phyloP scores from a whole-genome alignment of 2,329 filamentous ascomycete species.

The Fusarium gaditjirri region DNA sequence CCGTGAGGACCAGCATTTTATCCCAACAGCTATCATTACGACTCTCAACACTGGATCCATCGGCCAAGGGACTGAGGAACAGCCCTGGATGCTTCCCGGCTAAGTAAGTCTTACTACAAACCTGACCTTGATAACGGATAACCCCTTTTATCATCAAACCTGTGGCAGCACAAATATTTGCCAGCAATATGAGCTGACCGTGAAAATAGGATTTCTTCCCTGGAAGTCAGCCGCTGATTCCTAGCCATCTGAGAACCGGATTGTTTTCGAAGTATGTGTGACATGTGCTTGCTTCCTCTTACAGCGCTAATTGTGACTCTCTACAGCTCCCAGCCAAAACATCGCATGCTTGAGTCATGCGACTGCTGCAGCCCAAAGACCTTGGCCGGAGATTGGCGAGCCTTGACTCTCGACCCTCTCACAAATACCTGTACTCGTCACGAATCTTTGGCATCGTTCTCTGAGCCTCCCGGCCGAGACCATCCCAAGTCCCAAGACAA shows the following conservation, averaged over 20 bases:
- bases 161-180: no score
- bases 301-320: not conserved
- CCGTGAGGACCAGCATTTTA: not conserved
- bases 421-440: not conserved
- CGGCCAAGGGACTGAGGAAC: not conserved
- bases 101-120: slow-evolving; percentile 7
- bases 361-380: not conserved
- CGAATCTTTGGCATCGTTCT: not conserved
- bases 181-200: not conserved
- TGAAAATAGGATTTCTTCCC: slow-evolving; percentile 1
- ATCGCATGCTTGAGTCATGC: not conserved
- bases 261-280: not conserved
- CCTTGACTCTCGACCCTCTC: not conserved
- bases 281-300: fast-evolving
- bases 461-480: not conserved
- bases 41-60: not conserved
- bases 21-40: not conserved
- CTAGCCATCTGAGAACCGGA: not conserved
- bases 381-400: not conserved
- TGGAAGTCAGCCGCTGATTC: not conserved
- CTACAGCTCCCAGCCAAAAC: not conserved
- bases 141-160: no score
- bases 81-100: slow-evolving; percentile 1
- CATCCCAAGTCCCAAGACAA: not conserved
- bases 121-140: not conserved